phyloP scores from a whole-genome alignment of 768 basidiomycete genomes.

The Amanita jacksonii region DNA sequence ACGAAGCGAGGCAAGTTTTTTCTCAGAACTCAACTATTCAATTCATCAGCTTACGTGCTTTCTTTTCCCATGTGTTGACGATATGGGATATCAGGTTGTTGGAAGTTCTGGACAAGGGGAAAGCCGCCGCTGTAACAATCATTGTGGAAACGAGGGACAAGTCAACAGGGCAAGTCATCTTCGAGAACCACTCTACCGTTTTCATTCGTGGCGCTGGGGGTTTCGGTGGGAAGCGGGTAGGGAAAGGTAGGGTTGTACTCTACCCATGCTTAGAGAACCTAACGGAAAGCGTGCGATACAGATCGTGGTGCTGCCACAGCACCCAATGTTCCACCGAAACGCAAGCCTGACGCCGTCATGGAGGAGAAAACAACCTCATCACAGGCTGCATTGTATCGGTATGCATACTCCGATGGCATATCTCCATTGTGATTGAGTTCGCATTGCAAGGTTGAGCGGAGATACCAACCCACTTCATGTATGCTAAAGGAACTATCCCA shows the following conservation, averaged over 20 bases:
- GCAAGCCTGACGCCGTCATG: constrained; percentile 73
- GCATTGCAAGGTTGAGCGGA: constrained; percentile 60
- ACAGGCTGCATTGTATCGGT: constrained; percentile 93
- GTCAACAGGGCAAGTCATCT: constrained; percentile 65
- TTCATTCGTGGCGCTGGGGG: constrained; percentile 94
- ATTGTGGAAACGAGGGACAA: constrained; percentile 78
- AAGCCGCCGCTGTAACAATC: constrained; percentile 82
- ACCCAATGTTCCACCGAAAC: constrained; percentile 68
- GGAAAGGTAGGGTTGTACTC: constrained; percentile 44
- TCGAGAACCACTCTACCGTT: constrained; percentile 87
- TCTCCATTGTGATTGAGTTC: neutral
- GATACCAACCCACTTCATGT: constrained; percentile 90
- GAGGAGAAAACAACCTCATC: constrained; percentile 79
- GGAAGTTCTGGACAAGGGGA: constrained; percentile 86
- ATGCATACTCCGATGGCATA: constrained; percentile 12
- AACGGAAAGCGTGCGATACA: constrained; percentile 20
- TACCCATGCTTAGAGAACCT: neutral
- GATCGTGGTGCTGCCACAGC: constrained; percentile 90
- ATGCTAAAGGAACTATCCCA: constrained; percentile 15
- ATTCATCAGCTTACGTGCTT: neutral
- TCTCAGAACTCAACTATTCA: neutral
- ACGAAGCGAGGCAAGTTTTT: constrained; percentile 50
- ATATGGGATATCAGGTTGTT: constrained; percentile 38
- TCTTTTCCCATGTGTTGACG: neutral
- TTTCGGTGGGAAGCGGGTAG: constrained; percentile 84